Percentiles rank a stretch among this genome's conserved stretches.
Evolutionary conservation across 768 basidiomycete genomes (phyloP).

Genomic region (Leccinum uliginosum): DNA sequence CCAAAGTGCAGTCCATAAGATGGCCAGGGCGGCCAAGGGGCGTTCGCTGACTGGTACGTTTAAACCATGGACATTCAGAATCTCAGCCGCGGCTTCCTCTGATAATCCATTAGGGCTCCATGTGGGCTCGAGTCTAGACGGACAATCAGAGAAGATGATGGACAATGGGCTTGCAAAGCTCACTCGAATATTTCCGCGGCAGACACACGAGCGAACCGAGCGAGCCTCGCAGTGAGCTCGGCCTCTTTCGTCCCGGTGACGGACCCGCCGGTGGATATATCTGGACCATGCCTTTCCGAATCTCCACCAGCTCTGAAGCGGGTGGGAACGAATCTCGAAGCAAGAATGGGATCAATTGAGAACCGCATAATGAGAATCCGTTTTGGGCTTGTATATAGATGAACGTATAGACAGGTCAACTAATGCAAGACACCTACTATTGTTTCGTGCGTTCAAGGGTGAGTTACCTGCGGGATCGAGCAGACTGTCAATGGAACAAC

Average conservation of each 20-base stretch:
- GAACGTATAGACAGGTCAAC: background rate
- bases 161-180: background rate
- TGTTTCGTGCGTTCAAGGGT: constrained; percentile 23
- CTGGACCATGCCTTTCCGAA: constrained; percentile 22
- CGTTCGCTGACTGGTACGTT: constrained; percentile 31
- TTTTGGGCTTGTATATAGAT: constrained; percentile 10
- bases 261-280: constrained; percentile 15
- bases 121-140: constrained; percentile 22
- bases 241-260: constrained; percentile 14
- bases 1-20: constrained; percentile 31
- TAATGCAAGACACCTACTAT: constrained; percentile 9
- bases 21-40: constrained; percentile 24
- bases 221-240: constrained; percentile 21
- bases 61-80: constrained; percentile 21
- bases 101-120: constrained; percentile 25
- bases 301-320: constrained; percentile 14
- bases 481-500: constrained; percentile 18
- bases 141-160: background rate
- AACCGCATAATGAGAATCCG: constrained; percentile 20
- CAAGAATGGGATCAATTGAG: constrained; percentile 16
- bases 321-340: constrained; percentile 20
- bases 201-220: constrained; percentile 25
- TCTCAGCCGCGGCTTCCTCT: constrained; percentile 15
- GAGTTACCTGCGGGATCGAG: constrained; percentile 26
- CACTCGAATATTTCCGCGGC: constrained; percentile 23